A percentile compares a stretch with the other conserved stretches of the same genome.
phyloP scores from a whole-genome alignment of 805 yeast genomes.

The Candida maris region DNA sequence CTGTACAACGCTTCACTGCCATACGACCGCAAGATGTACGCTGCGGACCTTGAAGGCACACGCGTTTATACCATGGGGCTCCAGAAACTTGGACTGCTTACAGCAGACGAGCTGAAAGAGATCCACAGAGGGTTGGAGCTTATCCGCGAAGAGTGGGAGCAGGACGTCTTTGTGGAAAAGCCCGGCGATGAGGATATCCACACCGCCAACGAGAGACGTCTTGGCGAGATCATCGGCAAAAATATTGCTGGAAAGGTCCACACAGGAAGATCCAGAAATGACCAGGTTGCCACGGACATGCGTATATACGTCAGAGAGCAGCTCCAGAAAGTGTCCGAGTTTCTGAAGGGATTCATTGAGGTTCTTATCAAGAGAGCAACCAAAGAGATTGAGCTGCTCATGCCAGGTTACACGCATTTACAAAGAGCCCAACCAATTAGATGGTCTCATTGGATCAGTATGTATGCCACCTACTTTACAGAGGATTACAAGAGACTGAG shows the following conservation, averaged over 20 bases:
- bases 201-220: constrained; percentile 96
- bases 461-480: constrained; percentile 91
- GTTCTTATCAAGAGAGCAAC: constrained; percentile 74
- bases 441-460: constrained; percentile 97
- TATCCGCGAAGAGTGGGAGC: constrained; percentile 81
- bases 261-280: constrained; percentile 98
- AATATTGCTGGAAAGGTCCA: constrained; percentile 96
- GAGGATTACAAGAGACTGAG: constrained; percentile 83
- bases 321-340: constrained; percentile 54
- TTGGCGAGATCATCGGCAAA: constrained; percentile 93
- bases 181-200: constrained; percentile 97
- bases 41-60: constrained; percentile 92
- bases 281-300: constrained; percentile 99
- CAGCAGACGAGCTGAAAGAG: constrained; percentile 65
- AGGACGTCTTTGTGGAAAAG: constrained; percentile 62
- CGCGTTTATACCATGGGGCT: constrained; percentile 88
- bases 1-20: constrained; percentile 95
- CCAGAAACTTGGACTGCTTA: constrained; percentile 70
- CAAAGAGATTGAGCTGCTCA: constrained; percentile 81
- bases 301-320: constrained; percentile 86
- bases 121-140: constrained; percentile 78
- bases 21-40: constrained; percentile 91
- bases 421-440: constrained; percentile 99
- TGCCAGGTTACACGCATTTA: constrained; percentile 99
- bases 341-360: constrained; percentile 58